Base-by-base conservation (phyloP, 2,329 filamentous ascomycete genomes). In the Teratosphaeriaceae sp. region DNA sequence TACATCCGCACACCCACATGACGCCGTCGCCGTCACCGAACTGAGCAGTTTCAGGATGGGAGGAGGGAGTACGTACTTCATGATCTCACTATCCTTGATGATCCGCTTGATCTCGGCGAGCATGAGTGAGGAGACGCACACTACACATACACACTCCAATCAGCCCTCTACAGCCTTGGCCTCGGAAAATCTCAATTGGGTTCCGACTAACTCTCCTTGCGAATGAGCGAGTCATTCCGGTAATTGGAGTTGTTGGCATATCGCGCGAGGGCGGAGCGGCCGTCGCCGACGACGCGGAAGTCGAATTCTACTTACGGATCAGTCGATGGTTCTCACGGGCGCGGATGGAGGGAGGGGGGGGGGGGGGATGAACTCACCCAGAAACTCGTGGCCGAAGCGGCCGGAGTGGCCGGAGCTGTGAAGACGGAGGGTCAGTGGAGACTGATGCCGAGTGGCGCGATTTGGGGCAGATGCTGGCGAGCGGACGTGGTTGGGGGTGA, bases 191-290 rank as follows among this genome's bases (percentile, higher is more conserved):
- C 30, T 8, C 7, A 12, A 15, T 3, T 19, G 11, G 35, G 9
- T 6, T 5, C 8, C 18, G n/a, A 34, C 88, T 56, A 73, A 96
- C 92, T 98, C 74, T 98, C 92, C 89, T 98, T 98, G 53, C 92
- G 85, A 62, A 98, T 98, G 56, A 98, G 73, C 50, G 89, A 96
- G 65, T 98, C 92, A 69, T 98, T 98, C 61, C 92, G 83, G 71
- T 98, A 98, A 70, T 98, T 98, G 45, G 90, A 97, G 69, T 98
- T 98, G 75, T 98, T 98, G 52, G 92, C 92, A 70, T 98, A 98
- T 68, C 92, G 83, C 24, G 90, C 88, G 41, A 92, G 86, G 6
- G 92, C 92, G 63, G 89, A 96, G 48, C 87, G 81, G 40, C 92
- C 92, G 64, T 98, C 92, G 42, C 88, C 88, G 35, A 97, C 79